phyloP scores from a whole-genome alignment of 2,329 filamentous ascomycete species.

The Zarea fungicola region DNA sequence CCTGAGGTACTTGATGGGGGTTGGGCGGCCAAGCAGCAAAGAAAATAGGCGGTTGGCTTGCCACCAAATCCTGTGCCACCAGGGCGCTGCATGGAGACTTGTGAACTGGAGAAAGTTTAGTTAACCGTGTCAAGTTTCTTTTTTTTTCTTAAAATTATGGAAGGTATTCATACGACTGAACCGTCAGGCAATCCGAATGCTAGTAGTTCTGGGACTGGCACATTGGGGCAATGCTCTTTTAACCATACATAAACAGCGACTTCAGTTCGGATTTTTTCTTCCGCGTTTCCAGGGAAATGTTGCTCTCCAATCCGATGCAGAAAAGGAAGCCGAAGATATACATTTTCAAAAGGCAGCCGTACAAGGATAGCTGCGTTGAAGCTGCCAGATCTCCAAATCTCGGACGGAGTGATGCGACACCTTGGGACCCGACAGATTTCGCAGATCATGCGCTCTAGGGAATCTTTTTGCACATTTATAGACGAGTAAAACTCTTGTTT shows the following conservation, averaged over 20 bases:
- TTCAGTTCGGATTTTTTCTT: constrained; percentile 26
- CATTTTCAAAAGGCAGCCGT: neutral
- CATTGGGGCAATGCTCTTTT: constrained; percentile 21
- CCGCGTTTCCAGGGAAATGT: constrained; percentile 17
- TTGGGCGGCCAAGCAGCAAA: neutral
- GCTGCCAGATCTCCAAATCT: neutral
- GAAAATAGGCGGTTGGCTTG: neutral
- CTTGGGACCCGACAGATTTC: neutral
- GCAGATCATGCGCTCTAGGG: neutral
- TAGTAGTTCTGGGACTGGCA: constrained; percentile 21
- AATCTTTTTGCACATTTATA: neutral
- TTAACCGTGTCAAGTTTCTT: neutral
- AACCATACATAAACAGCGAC: constrained; percentile 25
- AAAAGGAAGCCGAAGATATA: neutral
- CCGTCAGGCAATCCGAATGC: constrained; percentile 24
- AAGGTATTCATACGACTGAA: constrained; percentile 6
- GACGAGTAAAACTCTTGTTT: neutral
- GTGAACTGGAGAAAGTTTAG: neutral
- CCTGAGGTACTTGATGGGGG: neutral
- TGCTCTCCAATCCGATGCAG: neutral
- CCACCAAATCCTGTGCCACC: neutral
- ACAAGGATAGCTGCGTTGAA: neutral
- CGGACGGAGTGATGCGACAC: neutral
- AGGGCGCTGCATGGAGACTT: neutral
- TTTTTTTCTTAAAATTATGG: too few species aligned